Evolutionary conservation across 305 asterid species (phyloP), one percentile per base, ranked within the genome.

Genomic region (Fraxinus floribunda): DNA sequence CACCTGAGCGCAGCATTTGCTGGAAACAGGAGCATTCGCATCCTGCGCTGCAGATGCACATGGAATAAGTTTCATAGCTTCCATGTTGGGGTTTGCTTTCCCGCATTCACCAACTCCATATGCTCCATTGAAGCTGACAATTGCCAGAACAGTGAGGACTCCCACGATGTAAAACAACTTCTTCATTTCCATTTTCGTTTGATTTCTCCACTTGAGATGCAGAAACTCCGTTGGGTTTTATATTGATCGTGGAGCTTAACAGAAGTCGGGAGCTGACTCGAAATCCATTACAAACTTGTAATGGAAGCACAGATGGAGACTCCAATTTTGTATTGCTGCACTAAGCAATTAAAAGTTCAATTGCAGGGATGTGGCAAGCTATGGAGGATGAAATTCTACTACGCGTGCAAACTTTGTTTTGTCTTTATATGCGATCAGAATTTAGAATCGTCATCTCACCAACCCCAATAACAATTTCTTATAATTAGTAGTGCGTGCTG

Each of bases 41-140:
- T 92, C 91, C 20, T 81, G 83, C 1, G 93, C 92, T 0, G 97
- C 94, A 1, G 89, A 78, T 3, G 90, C 89, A 84, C 98, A 93
- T 3, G 95, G 94, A 41, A 78, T 41, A 41, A 93, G 88, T 89
- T 91, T 93, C 88, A 89, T 41, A 0, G 93, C 95, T 80, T 91
- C 97, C 79, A 71, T 76, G 24, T 90, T 90, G 0, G 95, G 97
- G 0, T 87, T 74, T 3, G 97, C 89, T 3, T 75, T 86, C 16
- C 93, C 92, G 78, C 98, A 93, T 85, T 88, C 94, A 7, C 92
- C 95, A 2, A 89, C 92, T 44, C 87, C 91, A 46, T 83, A 64
- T n/a, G 88, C 92, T 10, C 18, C 75, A 20, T 71, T 55, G 44
- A 78, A 74, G 64, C 86, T 78, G 10, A 84, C 83, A 77, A 84